phyloP scores from a whole-genome alignment of 306 rosid genomes.

The Prinsepia uniflora region DNA sequence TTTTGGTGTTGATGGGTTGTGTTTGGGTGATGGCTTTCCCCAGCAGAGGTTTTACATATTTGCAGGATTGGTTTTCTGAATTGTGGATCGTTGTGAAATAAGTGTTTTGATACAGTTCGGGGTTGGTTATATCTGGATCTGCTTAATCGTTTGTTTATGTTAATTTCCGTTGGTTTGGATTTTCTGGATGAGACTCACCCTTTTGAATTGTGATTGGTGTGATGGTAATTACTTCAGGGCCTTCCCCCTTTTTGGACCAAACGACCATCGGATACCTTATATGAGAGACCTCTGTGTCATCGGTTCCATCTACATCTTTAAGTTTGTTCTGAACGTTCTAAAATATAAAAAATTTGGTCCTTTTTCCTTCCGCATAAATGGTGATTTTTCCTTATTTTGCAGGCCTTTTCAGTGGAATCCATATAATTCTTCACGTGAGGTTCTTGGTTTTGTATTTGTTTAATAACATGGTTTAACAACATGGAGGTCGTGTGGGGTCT shows the following conservation, averaged over 20 bases:
- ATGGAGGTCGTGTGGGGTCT: no score
- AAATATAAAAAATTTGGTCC: background rate
- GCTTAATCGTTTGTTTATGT: no score
- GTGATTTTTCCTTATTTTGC: background rate
- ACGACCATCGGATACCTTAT: background rate
- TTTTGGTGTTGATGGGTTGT: background rate
- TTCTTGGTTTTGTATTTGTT: no score
- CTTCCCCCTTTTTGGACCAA: background rate
- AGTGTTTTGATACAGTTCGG: no score
- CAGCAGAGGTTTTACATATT: no score
- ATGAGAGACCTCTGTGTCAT: background rate
- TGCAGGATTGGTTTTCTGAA: no score
- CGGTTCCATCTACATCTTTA: background rate
- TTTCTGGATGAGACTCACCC: background rate
- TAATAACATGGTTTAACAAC: no score
- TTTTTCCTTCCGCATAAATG: background rate
- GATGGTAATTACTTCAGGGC: background rate
- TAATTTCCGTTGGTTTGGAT: background rate
- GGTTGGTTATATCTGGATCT: no score
- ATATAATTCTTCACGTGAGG: background rate
- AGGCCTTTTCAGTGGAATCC: background rate
- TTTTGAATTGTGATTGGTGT: background rate
- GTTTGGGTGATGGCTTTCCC: no score
- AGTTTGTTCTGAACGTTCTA: background rate
- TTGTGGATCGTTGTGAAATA: background rate